Percentiles rank a stretch among this genome's conserved stretches.
phyloP scores from a whole-genome alignment of 768 basidiomycete species.

The Nidularia sp. region DNA sequence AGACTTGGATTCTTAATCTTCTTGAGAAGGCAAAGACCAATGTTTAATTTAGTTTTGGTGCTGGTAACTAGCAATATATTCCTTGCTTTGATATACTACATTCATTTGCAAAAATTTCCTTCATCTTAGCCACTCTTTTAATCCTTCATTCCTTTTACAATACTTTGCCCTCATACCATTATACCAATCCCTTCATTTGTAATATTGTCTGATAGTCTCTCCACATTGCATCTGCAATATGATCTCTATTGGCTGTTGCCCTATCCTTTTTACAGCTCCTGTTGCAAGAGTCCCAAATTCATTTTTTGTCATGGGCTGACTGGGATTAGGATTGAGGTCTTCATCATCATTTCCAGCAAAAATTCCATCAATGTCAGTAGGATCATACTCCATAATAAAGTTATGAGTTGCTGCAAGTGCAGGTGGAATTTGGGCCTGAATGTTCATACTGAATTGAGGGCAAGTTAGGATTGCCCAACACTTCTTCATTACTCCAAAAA shows the following conservation, averaged over 20 bases:
- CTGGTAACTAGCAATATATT: not conserved
- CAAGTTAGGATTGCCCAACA: conserved; percentile 11
- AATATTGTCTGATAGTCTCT: conserved; percentile 7
- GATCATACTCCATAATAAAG: conserved; percentile 13
- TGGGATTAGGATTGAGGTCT: not conserved
- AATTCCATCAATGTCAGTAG: conserved; percentile 7
- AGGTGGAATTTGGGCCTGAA: conserved; percentile 15
- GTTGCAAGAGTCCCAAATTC: too few relatives aligned
- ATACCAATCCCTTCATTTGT: not conserved
- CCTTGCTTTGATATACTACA: not conserved
- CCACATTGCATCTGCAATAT: conserved; percentile 13
- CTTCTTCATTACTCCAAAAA: conserved; percentile 32
- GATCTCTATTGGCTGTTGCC: conserved; percentile 5
- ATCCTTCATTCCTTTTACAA: too few relatives aligned
- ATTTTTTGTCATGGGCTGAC: too few relatives aligned
- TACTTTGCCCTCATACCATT: too few relatives aligned
- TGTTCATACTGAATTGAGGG: conserved; percentile 9
- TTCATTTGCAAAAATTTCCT: not conserved
- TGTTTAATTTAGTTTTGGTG: not conserved
- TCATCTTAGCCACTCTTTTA: too few relatives aligned
- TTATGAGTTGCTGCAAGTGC: conserved; percentile 17
- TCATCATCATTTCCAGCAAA: conserved; percentile 1
- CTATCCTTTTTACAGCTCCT: conserved; percentile 6
- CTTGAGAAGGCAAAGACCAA: not conserved
- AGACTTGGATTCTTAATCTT: too few relatives aligned